Evolutionary conservation across 1,284 basidiomycete genomes (phyloP), one percentile per base, ranked within the genome.

Genomic region (Sporisorium sorghi): DNA sequence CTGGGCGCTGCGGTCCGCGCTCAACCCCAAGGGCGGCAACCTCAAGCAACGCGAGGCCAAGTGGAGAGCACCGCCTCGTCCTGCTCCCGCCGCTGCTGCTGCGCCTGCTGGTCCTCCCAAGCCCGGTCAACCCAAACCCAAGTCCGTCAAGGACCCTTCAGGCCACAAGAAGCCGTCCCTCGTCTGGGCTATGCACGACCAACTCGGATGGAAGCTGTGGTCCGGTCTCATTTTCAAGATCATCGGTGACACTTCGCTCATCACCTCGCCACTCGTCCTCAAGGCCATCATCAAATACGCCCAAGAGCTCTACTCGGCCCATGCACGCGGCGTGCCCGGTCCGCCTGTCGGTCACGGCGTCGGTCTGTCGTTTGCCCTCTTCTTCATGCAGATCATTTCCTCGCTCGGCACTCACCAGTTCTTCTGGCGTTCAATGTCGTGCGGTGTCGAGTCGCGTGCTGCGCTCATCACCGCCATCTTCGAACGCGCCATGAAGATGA

Each of bases 401-500:
- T 92, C 92, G 0, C 79, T 93, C 52, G 89, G 89, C 78, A 88
- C 89, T 6, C 90, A 94, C 76, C 93, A 94, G 75, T 94, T 92
- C 86, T 92, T 92, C 86, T 92, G 90, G 89, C 66, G 78, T 17
- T 73, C 76, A 62, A 79, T 82, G 75, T 78, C 76, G 30, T 65
- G 77, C 33, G 83, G 83, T 69, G 93, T 97, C 10, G 88, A 96
- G 21, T 83, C 93, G 5, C 90, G 94, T 47, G 90, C 91, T 4
- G 94, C 93, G 0, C 88, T 97, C 58, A 97, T 97, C 79, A 90
- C 92, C 0, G 91, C 92, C 10, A 91, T 97, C 58, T 98, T 95
- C 85, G 88, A 89, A 32, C 90, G 91, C 49, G 90, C 93, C 2
- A 88, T 97, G 33, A 88, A 87, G 39, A 87, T 97, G 49, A 92